Percentiles rank a stretch among this genome's conserved stretches.
phyloP scores from a whole-genome alignment of 306 rosid genomes.

The Cicer cuneatum region DNA sequence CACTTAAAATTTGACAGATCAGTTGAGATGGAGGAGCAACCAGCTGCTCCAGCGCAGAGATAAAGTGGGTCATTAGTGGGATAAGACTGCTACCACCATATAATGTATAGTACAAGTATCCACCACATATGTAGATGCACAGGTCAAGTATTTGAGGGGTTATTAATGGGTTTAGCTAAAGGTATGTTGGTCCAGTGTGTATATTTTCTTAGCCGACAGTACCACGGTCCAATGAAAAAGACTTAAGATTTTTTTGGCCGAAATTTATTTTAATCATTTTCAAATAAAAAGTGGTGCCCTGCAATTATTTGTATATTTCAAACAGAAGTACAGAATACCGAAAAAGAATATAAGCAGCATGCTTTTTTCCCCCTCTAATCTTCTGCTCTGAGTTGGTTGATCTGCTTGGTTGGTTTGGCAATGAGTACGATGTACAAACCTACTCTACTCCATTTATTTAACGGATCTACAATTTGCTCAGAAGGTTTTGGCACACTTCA shows the following conservation, averaged over 20 bases:
- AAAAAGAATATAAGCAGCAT: conserved; percentile 6
- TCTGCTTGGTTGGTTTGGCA: conserved; percentile 39
- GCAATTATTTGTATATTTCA: conserved; percentile 9
- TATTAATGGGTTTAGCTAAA: conserved; percentile 50
- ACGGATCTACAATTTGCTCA: conserved; percentile 36
- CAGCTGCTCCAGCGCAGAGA: conserved; percentile 40
- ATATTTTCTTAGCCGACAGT: conserved; percentile 43
- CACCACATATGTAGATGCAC: conserved; percentile 39
- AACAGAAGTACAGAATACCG: background rate
- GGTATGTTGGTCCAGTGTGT: conserved; percentile 47
- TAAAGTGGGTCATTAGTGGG: conserved; percentile 40
- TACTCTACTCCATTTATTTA: conserved; percentile 19
- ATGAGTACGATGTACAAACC: conserved; percentile 35
- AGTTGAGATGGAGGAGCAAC: conserved; percentile 27
- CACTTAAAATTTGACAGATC: conserved; percentile 44
- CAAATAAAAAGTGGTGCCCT: conserved; percentile 31
- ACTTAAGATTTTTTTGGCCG: conserved; percentile 41
- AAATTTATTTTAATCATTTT: conserved; percentile 4
- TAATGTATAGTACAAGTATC: conserved; percentile 42
- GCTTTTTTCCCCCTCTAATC: conserved; percentile 12
- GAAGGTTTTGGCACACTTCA: conserved; percentile 30
- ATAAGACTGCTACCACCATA: conserved; percentile 51
- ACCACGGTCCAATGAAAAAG: conserved; percentile 42
- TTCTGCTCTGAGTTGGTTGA: conserved; percentile 27
- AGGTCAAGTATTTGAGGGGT: conserved; percentile 45